These are phyloP conservation scores for Pythium oligandrum DNA, from an alignment of 352 stramenopile genomes.

Conservation along the genomic window DNA sequence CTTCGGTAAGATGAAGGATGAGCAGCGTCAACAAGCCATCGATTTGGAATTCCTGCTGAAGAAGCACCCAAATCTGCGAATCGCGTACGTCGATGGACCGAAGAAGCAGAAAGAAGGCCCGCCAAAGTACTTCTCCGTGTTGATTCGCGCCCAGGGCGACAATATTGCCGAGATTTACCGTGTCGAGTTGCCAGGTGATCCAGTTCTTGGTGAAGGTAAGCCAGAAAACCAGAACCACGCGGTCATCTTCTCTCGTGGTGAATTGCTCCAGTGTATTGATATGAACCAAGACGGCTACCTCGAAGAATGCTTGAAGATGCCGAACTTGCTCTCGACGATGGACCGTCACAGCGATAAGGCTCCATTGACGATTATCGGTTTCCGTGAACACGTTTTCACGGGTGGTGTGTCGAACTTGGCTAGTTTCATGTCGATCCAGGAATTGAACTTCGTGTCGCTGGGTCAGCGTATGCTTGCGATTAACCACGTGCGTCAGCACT, in stretches of 20 bases:
- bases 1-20: constrained; percentile 83
- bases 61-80: constrained; percentile 71
- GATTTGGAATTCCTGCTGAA: constrained; percentile 76
- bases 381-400: constrained; percentile 84
- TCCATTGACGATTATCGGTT: constrained; percentile 79
- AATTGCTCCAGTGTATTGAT: constrained; percentile 88
- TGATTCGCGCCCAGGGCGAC: constrained; percentile 66
- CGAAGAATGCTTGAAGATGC: constrained; percentile 80
- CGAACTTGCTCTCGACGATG: constrained; percentile 78
- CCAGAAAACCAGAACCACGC: constrained; percentile 88
- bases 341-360: constrained; percentile 60
- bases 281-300: constrained; percentile 89
- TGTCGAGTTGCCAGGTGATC: constrained; percentile 77
- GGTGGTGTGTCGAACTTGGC: constrained; percentile 78
- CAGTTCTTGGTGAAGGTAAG: constrained; percentile 86
- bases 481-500: constrained; percentile 78
- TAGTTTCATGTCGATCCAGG: constrained; percentile 86
- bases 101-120: constrained; percentile 87
- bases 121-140: constrained; percentile 79
- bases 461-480: constrained; percentile 77
- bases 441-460: constrained; percentile 79
- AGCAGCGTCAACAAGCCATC: constrained; percentile 72
- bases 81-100: constrained; percentile 82
- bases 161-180: constrained; percentile 82
- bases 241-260: constrained; percentile 82